Percentiles rank a stretch among this genome's conserved stretches.
Evolutionary conservation across 2,329 filamentous ascomycete genomes (phyloP).

Genomic region (Penicillium sp.): DNA sequence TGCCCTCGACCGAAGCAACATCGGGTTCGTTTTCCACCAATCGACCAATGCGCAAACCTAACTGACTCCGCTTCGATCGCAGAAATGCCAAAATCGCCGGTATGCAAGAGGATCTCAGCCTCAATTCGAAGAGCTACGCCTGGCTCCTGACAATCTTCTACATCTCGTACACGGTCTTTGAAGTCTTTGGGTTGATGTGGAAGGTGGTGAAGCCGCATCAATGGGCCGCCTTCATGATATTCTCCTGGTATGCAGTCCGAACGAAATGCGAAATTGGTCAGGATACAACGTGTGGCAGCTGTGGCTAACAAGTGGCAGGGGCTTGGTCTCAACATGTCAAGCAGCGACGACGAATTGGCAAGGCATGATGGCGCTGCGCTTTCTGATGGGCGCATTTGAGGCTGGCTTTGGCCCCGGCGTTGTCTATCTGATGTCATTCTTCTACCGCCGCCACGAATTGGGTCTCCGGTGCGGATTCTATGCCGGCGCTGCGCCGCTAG

Average conservation of each 20-base stretch:
- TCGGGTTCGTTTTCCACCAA: slow-evolving; percentile 40
- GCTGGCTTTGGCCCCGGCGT: slow-evolving; percentile 49
- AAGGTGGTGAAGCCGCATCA: slow-evolving; percentile 44
- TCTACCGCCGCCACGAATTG: slow-evolving; percentile 60
- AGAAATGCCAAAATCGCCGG: slow-evolving; percentile 58
- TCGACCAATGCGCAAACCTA: neutral
- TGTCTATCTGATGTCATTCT: slow-evolving; percentile 57
- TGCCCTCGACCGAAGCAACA: slow-evolving; percentile 54
- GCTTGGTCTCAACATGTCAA: slow-evolving; percentile 50
- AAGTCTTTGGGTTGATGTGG: slow-evolving; percentile 48
- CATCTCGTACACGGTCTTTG: slow-evolving; percentile 49
- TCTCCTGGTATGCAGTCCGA: slow-evolving; percentile 38
- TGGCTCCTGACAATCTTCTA: slow-evolving; percentile 58
- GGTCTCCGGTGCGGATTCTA: slow-evolving; percentile 60
- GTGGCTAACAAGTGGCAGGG: slow-evolving; percentile 35
- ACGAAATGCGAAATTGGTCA: slow-evolving; percentile 17
- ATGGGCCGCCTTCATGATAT: slow-evolving; percentile 47
- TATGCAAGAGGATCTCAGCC: slow-evolving; percentile 52
- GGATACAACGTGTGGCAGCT: slow-evolving; percentile 10
- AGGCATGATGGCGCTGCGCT: slow-evolving; percentile 52
- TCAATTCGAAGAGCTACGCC: slow-evolving; percentile 50
- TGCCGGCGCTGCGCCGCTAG: slow-evolving; percentile 62
- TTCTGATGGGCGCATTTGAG: slow-evolving; percentile 51
- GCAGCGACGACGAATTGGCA: slow-evolving; percentile 47
- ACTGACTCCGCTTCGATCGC: slow-evolving; percentile 7